Evolutionary conservation across 2,329 filamentous ascomycete species (phyloP), one percentile per base, ranked within the genome.

Genomic region (Lizonia empirigonia): DNA sequence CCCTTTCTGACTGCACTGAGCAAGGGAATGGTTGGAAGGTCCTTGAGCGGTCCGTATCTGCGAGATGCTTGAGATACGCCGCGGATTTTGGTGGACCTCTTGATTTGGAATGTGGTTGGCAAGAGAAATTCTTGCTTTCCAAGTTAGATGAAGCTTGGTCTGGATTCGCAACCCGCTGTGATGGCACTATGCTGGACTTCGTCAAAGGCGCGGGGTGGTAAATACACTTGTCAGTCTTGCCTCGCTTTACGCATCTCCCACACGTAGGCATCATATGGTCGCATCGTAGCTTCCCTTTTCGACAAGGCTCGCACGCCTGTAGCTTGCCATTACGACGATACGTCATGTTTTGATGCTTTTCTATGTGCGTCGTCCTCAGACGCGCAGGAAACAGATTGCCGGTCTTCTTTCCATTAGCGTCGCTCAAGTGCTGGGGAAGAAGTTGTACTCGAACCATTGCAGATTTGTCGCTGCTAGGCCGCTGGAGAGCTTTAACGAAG

Each of bases 261-360:
- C 70, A 74, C 4, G 59, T 60, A 8, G 71, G 71, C 58, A 65
- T 64, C 54, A 70, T 65, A 52, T 73, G 70, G 44, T 73, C 71
- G 40, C 69, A 71, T 34, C 62, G 58, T n/a, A 72, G 52, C 44
- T 73, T 69, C n/a, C 63, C 65, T 44, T 69, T 68, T 2, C 71
- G 60, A 42, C 71, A 74, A 12, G 71, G 69, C 46, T 74, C 70
- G 40, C 71, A 74, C 2, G 70, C 67, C 44, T 73, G 71, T 5
- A 71, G 58, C 45, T 73, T 72, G n/a, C 71, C 70, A 58, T 74
- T 74, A 18, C 71, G 64, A 13, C 70, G 64, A 38, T 63, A 68
- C 3, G 50, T 60, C 6, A 59, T 64, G 34, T 66, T 71, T 16
- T 66, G 58, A 22, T 56, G 59, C 27, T 62, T 62, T 26, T 61